phyloP scores from a whole-genome alignment of 2,329 filamentous ascomycete genomes.

The Aspergillus oerlinghausenensis region DNA sequence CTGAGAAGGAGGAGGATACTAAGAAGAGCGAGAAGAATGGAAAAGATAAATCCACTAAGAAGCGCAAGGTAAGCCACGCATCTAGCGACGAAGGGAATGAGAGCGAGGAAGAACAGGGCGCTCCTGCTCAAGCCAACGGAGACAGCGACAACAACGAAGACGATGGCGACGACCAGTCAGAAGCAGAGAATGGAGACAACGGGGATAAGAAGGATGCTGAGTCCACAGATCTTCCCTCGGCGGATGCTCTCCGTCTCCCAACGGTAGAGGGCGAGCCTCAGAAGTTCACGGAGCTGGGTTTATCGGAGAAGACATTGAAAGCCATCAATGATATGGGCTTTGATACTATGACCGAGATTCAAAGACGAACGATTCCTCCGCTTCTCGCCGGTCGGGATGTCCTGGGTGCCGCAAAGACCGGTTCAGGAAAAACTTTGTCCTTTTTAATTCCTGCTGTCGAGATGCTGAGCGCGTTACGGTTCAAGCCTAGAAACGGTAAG shows the following conservation, averaged over 20 bases:
- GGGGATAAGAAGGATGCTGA: conserved; percentile 24
- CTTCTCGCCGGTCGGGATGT: conserved; percentile 86
- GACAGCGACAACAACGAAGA: conserved; percentile 40
- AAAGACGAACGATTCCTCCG: conserved; percentile 80
- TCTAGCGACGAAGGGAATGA: conserved; percentile 33
- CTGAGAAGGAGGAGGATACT: conserved; percentile 16
- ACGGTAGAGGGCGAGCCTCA: conserved; percentile 58
- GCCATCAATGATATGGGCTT: conserved; percentile 91
- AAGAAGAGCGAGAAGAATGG: conserved; percentile 17
- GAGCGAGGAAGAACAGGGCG: conserved; percentile 19
- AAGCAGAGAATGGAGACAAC: conserved; percentile 27
- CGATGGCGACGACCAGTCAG: conserved; percentile 30
- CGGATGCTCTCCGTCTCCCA: conserved; percentile 51
- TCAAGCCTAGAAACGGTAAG: conserved; percentile 83
- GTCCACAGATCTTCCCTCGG: conserved; percentile 49
- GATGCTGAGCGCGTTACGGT: conserved; percentile 82
- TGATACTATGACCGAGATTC: conserved; percentile 92
- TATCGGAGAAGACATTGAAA: conserved; percentile 83
- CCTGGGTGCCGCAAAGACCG: conserved; percentile 91
- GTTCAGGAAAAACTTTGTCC: conserved; percentile 89
- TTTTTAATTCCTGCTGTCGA: conserved; percentile 94
- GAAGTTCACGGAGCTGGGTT: conserved; percentile 73
- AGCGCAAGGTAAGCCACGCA: conserved; percentile 35
- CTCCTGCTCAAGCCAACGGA: conserved; percentile 11
- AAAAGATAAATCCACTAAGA: conserved; percentile 30